Base-by-base conservation (phyloP, 352 stramenopile species). In the Aphanomyces astaci region DNA sequence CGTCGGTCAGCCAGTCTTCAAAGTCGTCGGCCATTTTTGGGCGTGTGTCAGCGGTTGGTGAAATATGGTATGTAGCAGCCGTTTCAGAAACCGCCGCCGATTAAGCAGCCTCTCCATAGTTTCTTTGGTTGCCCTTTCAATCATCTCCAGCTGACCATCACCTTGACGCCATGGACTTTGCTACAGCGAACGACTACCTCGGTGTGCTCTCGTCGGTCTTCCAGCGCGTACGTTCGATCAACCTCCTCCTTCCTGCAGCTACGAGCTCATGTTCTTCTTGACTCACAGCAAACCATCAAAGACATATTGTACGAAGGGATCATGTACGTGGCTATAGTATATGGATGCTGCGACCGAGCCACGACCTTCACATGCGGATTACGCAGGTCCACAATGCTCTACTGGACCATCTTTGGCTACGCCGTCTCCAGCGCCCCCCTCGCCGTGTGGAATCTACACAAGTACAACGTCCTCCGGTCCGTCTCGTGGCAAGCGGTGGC, bases 391-490 rank as follows among this genome's bases (percentile, higher is more conserved):
- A n/a, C 4, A 24, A 22, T 68, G 22, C 33, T 68, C 13, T 68
- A 68, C 43, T 59, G 40, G 40, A 68, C 43, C 9, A 13, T 68
- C 17, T 51, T 25, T 1, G 62, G 62, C 2, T 68, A 68, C 32
- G 31, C 28, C 15, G 5, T 68, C 22, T 17, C 33, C 11, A 32
- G 39, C 33, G 7, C 55, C 22, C 62, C 62, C 11, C 9, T 68
- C 30, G 11, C 30, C 17, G 43, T 60, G 39, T 60, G 39, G 46
- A 32, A 68, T 45, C 17, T 68, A 0, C 49, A 68, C 33, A 57
- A 60, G 32, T 4, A n/a, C 33, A 3, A 59, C 51, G 11, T 40
- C 25, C 51, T 59, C 24, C 17, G 17, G 15, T 25, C 5, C 33
- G 19, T 59, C 22, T 32, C 51, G 9, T 33, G 19, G 4, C 11